phyloP scores from a whole-genome alignment of 169 alveolate species.

The Plasmodium fragile region DNA sequence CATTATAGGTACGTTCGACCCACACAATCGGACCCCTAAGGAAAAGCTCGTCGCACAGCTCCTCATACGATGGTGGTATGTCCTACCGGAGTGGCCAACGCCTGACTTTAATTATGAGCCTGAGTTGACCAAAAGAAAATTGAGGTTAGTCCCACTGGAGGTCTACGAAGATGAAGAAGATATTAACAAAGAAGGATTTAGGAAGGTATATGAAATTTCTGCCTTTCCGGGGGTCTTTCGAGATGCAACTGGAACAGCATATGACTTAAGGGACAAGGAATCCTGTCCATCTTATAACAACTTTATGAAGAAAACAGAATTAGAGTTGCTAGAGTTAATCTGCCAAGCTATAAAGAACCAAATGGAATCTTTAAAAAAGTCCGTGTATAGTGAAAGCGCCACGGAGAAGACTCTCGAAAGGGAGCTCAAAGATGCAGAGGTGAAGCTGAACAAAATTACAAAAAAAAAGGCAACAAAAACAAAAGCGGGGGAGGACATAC shows the following conservation, averaged over 20 bases:
- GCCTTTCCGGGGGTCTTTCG: constrained; percentile 91
- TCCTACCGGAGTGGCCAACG: constrained; percentile 96
- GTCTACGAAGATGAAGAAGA: constrained; percentile 93
- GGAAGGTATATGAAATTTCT: constrained; percentile 91
- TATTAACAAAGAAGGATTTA: constrained; percentile 88
- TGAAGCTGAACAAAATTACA: constrained; percentile 28
- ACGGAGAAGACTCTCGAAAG: constrained; percentile 42
- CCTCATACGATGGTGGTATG: constrained; percentile 93
- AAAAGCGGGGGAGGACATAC: neutral
- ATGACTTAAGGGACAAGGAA: constrained; percentile 93
- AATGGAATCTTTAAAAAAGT: constrained; percentile 51
- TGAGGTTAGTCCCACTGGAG: constrained; percentile 88
- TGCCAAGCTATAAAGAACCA: constrained; percentile 83
- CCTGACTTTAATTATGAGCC: constrained; percentile 87
- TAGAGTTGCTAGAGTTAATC: constrained; percentile 76
- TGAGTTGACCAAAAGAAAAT: constrained; percentile 83
- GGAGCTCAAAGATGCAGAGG: constrained; percentile 44
- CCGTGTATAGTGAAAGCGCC: constrained; percentile 33
- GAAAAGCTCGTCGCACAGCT: constrained; percentile 84
- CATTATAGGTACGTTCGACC: constrained; percentile 83
- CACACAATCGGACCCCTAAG: constrained; percentile 76
- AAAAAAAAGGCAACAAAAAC: constrained; percentile 21
- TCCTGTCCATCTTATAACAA: constrained; percentile 91
- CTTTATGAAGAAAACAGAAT: constrained; percentile 77
- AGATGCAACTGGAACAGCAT: constrained; percentile 91